These are phyloP conservation scores for Candida montana DNA, from an alignment of 805 yeast genomes.

Conservation along the genomic window DNA sequence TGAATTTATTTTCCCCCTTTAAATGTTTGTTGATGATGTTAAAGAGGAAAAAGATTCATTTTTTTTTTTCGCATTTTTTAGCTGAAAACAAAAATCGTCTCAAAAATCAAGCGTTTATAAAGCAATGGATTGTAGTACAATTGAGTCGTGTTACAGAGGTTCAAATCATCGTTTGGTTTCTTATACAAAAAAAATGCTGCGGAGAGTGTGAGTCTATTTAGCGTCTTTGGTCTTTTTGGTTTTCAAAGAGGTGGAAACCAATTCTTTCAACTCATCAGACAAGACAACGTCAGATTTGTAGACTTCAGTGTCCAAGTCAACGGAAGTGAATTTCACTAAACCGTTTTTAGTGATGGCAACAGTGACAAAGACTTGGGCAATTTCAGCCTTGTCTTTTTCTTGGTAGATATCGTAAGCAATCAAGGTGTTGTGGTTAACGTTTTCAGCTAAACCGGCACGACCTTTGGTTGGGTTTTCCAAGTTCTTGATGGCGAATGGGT, in stretches of 20 bases:
- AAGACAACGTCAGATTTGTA: constrained; percentile 54
- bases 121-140: not conserved
- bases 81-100: not conserved
- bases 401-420: constrained; percentile 63
- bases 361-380: constrained; percentile 72
- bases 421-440: constrained; percentile 60
- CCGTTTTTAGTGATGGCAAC: constrained; percentile 73
- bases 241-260: constrained; percentile 49
- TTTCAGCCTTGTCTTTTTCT: constrained; percentile 59
- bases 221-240: constrained; percentile 37
- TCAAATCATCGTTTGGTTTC: no score
- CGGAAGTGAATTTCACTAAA: constrained; percentile 54
- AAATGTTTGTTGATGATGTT: not conserved
- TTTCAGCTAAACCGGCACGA: constrained; percentile 70
- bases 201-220: not conserved
- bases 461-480: constrained; percentile 66
- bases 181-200: no score
- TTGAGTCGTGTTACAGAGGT: no score
- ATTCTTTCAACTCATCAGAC: constrained; percentile 39
- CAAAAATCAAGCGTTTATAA: no score
- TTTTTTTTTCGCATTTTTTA: not conserved
- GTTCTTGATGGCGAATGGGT: constrained; percentile 64
- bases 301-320: constrained; percentile 42
- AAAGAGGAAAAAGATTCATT: not conserved
- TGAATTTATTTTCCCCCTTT: not conserved